These are phyloP conservation scores for Russula lepida DNA, from an alignment of 768 basidiomycete genomes.

Conservation along the genomic window DNA sequence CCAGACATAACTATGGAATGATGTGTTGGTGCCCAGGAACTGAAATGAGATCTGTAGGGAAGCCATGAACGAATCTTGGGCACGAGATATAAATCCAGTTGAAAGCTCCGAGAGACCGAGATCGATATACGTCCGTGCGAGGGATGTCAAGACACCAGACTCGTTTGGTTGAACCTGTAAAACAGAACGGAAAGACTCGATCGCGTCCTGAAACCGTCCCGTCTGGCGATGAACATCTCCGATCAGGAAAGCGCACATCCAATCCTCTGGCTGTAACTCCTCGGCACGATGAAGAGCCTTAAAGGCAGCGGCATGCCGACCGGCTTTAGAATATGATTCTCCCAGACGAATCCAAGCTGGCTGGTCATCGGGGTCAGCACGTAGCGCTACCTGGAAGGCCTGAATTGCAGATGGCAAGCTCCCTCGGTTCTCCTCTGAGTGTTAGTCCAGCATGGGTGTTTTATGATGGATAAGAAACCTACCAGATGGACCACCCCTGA, in stretches of 20 bases:
- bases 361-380: constrained; percentile 69
- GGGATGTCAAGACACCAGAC: constrained; percentile 58
- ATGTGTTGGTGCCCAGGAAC: constrained; percentile 43
- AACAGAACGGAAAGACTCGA: constrained; percentile 52
- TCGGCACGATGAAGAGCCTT: constrained; percentile 76
- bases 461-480: constrained; percentile 24
- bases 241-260: constrained; percentile 77
- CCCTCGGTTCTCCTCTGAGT: constrained; percentile 44
- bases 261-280: constrained; percentile 66
- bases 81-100: constrained; percentile 66
- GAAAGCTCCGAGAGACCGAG: constrained; percentile 56
- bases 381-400: constrained; percentile 77
- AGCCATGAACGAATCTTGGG: constrained; percentile 62
- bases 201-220: constrained; percentile 68
- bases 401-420: constrained; percentile 72
- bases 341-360: constrained; percentile 87
- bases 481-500: constrained; percentile 87
- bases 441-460: constrained; percentile 7
- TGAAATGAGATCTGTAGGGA: constrained; percentile 45
- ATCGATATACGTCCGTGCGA: constrained; percentile 65
- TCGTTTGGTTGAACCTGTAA: constrained; percentile 52
- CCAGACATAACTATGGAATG: constrained; percentile 72
- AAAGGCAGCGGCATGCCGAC: constrained; percentile 80
- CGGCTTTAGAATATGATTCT: constrained; percentile 83
- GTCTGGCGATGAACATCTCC: constrained; percentile 78